Evolutionary conservation across 1,284 basidiomycete species (phyloP).

Genomic region (Quambalaria eucalypti): DNA sequence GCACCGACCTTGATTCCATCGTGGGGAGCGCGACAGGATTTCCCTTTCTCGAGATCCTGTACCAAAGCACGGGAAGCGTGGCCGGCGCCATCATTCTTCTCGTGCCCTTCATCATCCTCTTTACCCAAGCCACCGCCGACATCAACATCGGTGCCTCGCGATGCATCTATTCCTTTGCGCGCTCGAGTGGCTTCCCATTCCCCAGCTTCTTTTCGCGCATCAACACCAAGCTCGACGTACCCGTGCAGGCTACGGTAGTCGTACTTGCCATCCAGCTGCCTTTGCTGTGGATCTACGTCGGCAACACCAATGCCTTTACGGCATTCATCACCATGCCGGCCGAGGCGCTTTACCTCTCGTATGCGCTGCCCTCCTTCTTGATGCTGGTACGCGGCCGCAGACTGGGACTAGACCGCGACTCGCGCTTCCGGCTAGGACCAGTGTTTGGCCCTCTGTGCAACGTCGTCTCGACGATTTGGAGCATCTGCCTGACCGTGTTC

Average conservation of each 20-base stretch:
- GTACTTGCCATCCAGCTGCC: constrained; percentile 6
- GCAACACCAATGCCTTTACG: constrained; percentile 16
- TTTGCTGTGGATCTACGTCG: constrained; percentile 11
- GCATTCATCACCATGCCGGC: constrained; percentile 17
- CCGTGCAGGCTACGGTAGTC: constrained; percentile 8
- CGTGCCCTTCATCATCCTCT: constrained; percentile 10
- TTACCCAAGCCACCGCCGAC: constrained; percentile 10
- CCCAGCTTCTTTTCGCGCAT: constrained; percentile 5
- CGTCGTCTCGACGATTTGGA: constrained; percentile 13
- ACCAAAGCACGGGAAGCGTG: constrained; percentile 6
- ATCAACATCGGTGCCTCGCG: constrained; percentile 12
- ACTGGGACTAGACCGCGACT: background rate
- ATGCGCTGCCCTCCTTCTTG: background rate
- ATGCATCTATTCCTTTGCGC: constrained; percentile 10
- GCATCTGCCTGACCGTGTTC: constrained; percentile 11
- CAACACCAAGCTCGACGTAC: constrained; percentile 12
- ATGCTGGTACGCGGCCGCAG: background rate
- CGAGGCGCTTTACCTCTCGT: constrained; percentile 4
- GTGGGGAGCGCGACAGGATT: constrained; percentile 12
- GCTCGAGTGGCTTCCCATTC: constrained; percentile 11
- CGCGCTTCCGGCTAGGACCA: constrained; percentile 8
- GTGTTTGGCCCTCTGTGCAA: constrained; percentile 8
- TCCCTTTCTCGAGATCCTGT: constrained; percentile 14
- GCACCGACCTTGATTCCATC: constrained; percentile 6
- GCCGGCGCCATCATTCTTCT: constrained; percentile 14